A percentile compares a stretch with the other conserved stretches of the same genome.
phyloP scores from a whole-genome alignment of 1,139 yeast genomes.

The Meyerozyma elateridarum region DNA sequence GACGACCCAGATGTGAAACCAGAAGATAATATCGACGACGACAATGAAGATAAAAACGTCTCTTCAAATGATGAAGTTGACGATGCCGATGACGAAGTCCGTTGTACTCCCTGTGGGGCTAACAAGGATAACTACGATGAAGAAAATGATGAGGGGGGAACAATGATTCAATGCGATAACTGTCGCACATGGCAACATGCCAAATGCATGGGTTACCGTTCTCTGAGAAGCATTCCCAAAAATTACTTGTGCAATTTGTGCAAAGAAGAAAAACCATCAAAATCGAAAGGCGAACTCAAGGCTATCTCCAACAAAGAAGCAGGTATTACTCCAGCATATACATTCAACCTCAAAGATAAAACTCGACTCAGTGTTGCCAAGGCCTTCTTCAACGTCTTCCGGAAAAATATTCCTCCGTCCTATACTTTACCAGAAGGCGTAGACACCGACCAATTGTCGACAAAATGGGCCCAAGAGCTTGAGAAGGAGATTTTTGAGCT shows the following conservation, averaged over 20 bases:
- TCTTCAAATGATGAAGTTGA: constrained; percentile 16
- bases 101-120: constrained; percentile 63
- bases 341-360: constrained; percentile 20
- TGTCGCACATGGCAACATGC: constrained; percentile 88
- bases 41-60: constrained; percentile 5
- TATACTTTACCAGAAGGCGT: constrained; percentile 21
- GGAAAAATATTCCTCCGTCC: constrained; percentile 40
- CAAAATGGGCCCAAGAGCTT: constrained; percentile 34
- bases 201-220: constrained; percentile 56
- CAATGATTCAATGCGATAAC: constrained; percentile 74
- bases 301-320: constrained; percentile 10
- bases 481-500: constrained; percentile 36
- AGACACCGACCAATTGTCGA: constrained; percentile 25
- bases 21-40: constrained; percentile 6
- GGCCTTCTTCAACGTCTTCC: constrained; percentile 35
- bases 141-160: constrained; percentile 54
- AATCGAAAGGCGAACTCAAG: constrained; percentile 1
- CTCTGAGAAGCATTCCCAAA: constrained; percentile 24
- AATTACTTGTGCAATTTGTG: constrained; percentile 32
- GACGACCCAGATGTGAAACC: neutral
- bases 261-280: constrained; percentile 5
- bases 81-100: constrained; percentile 47
- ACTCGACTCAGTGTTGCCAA: constrained; percentile 33
- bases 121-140: constrained; percentile 60
- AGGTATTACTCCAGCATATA: neutral